phyloP scores from a whole-genome alignment of 2,329 filamentous ascomycete genomes.

The Aschersonia sp. region DNA sequence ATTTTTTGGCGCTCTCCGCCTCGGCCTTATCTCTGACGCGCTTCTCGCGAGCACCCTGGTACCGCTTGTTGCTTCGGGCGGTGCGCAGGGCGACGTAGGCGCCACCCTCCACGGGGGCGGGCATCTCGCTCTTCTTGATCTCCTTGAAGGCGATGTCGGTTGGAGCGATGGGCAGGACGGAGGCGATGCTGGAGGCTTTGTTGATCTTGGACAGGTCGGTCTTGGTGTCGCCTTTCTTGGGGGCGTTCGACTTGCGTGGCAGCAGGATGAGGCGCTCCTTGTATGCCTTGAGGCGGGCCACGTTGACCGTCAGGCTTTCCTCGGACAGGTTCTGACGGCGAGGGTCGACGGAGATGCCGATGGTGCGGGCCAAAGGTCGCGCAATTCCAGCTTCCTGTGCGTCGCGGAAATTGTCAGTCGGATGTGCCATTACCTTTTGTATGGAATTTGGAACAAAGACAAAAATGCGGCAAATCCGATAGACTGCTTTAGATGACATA shows the following conservation, averaged over 20 bases:
- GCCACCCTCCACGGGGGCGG: conserved; percentile 61
- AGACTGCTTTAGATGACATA: conserved; percentile 26
- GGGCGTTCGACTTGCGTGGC: conserved; percentile 85
- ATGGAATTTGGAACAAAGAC: no score
- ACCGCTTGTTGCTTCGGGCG: conserved; percentile 69
- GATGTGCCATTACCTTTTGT: not conserved
- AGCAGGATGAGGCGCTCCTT: conserved; percentile 92
- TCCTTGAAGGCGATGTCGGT: conserved; percentile 50
- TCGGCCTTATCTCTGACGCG: conserved; percentile 77
- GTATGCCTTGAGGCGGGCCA: conserved; percentile 97
- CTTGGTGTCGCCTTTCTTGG: conserved; percentile 86
- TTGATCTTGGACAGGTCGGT: conserved; percentile 61
- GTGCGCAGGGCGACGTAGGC: conserved; percentile 79
- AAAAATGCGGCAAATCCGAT: not conserved
- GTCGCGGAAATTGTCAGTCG: not conserved
- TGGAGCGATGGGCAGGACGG: conserved; percentile 60
- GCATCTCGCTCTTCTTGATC: conserved; percentile 72
- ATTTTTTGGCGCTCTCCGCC: conserved; percentile 78
- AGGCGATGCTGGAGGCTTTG: conserved; percentile 30
- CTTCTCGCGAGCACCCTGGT: conserved; percentile 82
- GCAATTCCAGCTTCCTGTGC: conserved; percentile 82
- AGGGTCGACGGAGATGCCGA: conserved; percentile 93
- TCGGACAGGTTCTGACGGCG: conserved; percentile 95
- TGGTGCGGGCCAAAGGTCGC: conserved; percentile 84
- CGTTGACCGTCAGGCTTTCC: conserved; percentile 89